phyloP scores from a whole-genome alignment of 179 eudicot species.

The Heliamphora pulchella region DNA sequence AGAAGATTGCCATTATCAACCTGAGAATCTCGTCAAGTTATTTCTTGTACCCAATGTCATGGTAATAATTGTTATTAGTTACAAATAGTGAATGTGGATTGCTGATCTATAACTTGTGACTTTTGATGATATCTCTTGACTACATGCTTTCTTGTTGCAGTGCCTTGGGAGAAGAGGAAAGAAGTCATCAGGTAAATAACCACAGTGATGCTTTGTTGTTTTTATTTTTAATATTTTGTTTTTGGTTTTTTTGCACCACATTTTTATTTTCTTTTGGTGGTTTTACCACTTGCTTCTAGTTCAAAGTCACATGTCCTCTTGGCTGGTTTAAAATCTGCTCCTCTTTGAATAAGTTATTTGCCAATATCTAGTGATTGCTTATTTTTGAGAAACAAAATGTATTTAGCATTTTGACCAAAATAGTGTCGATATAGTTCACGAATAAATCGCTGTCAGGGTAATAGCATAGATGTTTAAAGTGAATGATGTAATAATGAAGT shows the following conservation, averaged over 20 bases:
- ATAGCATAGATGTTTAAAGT: not conserved
- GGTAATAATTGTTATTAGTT: slow-evolving; percentile 37
- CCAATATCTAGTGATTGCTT: not conserved
- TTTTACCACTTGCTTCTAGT: slow-evolving; percentile 39
- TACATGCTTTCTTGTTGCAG: slow-evolving; percentile 36
- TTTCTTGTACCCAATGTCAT: slow-evolving; percentile 75
- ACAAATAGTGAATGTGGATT: not conserved
- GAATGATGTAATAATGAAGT: not conserved
- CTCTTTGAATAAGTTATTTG: not conserved
- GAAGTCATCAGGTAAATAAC: slow-evolving; percentile 41
- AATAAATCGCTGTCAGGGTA: not conserved
- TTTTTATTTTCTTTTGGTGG: slow-evolving; percentile 20
- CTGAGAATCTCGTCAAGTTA: slow-evolving; percentile 92
- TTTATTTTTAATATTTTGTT: not conserved
- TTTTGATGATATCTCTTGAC: slow-evolving; percentile 1
- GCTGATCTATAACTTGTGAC: slow-evolving; percentile 5
- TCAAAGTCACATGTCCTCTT: slow-evolving; percentile 3
- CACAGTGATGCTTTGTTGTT: not conserved
- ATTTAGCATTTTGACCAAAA: not conserved
- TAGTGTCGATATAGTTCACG: not conserved
- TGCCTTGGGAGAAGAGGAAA: slow-evolving; percentile 77
- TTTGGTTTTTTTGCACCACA: not conserved
- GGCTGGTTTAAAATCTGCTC: no score
- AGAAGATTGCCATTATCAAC: slow-evolving; percentile 96
- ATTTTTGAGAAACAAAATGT: not conserved